Conservation (phyloP, 2,329 filamentous ascomycete genomes). For the Diplodia corticola region DNA sequence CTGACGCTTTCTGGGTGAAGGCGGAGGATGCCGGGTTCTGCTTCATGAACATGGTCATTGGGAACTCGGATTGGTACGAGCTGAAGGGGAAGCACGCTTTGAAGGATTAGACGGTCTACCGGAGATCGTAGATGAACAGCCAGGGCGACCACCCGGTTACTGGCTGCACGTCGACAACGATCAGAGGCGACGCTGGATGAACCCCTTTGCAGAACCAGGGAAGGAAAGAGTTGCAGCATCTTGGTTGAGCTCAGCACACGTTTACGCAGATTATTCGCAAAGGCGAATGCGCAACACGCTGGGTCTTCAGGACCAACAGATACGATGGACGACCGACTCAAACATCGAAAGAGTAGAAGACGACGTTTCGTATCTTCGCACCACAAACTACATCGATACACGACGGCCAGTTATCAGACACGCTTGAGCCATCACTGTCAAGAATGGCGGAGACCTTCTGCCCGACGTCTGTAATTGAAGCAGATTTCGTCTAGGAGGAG, state of each 20-base stretch:
- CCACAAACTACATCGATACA: not conserved
- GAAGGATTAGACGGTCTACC: not conserved
- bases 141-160: not conserved
- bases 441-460: not conserved
- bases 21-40: slow-evolving; percentile 2
- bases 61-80: slow-evolving; percentile 10
- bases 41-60: slow-evolving; percentile 21
- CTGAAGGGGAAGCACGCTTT: slow-evolving; percentile 4
- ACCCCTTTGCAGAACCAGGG: not conserved
- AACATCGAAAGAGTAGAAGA: not conserved
- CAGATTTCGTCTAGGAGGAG: not conserved
- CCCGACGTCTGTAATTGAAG: not conserved
- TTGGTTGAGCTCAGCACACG: not conserved
- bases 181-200: not conserved
- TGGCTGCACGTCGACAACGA: not conserved
- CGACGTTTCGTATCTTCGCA: not conserved
- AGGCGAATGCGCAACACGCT: no score
- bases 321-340: not conserved
- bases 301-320: not conserved
- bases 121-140: not conserved
- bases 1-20: slow-evolving; percentile 20
- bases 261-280: no score
- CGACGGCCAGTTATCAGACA: not conserved
- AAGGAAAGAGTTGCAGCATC: not conserved
- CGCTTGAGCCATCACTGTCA: not conserved